Evolutionary conservation across 495 filamentous ascomycete genomes (phyloP).

Genomic region (Penicilliopsis zonata): DNA sequence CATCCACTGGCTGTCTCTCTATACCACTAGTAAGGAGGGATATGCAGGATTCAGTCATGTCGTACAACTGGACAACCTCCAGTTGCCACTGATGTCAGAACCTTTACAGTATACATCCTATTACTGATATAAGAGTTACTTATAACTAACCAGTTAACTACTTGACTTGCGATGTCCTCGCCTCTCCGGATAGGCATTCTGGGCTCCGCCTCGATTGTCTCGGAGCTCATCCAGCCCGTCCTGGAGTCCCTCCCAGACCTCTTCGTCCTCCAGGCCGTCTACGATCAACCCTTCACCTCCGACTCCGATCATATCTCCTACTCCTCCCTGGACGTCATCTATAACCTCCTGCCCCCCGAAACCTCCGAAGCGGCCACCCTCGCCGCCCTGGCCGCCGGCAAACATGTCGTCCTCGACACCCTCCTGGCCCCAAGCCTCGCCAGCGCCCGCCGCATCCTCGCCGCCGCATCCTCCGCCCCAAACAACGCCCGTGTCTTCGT

Average conservation of each 20-base stretch:
- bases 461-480: constrained; percentile 16
- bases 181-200: constrained; percentile 33
- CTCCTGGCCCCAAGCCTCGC: constrained; percentile 34
- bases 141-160: too few species aligned
- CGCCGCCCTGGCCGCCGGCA: constrained; percentile 34
- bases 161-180: too few species aligned
- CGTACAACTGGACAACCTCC: too few species aligned
- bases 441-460: constrained; percentile 26
- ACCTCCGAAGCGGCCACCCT: constrained; percentile 38
- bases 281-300: constrained; percentile 34
- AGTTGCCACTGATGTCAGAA: too few species aligned
- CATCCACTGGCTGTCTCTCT: too few species aligned
- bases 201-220: constrained; percentile 29
- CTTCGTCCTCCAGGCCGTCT: constrained; percentile 28
- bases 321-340: constrained; percentile 33
- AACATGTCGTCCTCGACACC: constrained; percentile 44
- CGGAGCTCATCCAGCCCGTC: constrained; percentile 37
- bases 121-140: too few species aligned
- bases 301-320: constrained; percentile 9
- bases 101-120: too few species aligned
- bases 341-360: constrained; percentile 39
- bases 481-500: constrained; percentile 35
- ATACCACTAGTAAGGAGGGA: too few species aligned
- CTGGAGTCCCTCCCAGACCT: constrained; percentile 25
- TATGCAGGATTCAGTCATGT: too few species aligned